Conservation (phyloP, 768 basidiomycete species). For the Termitomyces sp. region DNA sequence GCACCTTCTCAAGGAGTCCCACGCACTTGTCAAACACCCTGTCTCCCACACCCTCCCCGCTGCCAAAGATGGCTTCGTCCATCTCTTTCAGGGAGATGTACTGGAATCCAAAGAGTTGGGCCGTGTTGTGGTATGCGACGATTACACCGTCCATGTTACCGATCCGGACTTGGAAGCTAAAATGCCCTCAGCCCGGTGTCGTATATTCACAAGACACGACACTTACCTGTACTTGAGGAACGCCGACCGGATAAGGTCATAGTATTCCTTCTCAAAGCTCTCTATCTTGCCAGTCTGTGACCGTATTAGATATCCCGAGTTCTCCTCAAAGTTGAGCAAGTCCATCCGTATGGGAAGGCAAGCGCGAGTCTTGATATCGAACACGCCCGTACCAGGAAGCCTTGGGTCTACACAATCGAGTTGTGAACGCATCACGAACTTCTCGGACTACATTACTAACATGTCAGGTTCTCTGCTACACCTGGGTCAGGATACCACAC, state of each 20-base stretch:
- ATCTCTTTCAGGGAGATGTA: constrained; percentile 86
- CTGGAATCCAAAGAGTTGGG: constrained; percentile 88
- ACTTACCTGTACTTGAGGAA: constrained; percentile 88
- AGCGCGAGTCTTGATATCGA: constrained; percentile 96
- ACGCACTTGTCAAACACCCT: constrained; percentile 77
- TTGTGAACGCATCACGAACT: constrained; percentile 91
- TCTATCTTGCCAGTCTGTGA: constrained; percentile 56
- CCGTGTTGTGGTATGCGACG: constrained; percentile 85
- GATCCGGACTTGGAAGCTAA: constrained; percentile 93
- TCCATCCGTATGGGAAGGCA: constrained; percentile 83
- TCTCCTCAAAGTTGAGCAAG: constrained; percentile 78
- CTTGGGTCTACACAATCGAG: constrained; percentile 81
- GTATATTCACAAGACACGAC: not conserved
- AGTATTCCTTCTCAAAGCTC: constrained; percentile 93
- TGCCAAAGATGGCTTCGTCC: constrained; percentile 77
- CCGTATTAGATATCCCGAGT: constrained; percentile 74
- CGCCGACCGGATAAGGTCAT: constrained; percentile 89
- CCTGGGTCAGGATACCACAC: constrained; percentile 5
- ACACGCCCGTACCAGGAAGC: constrained; percentile 87
- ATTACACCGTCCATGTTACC: constrained; percentile 96
- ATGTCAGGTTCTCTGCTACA: not conserved
- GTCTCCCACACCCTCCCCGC: constrained; percentile 50
- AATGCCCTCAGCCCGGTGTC: not conserved
- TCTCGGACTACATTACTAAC: constrained; percentile 35
- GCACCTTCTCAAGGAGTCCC: constrained; percentile 60